Evolutionary conservation across 805 yeast genomes (phyloP).

Genomic region (Sungouiozyma ichnusensis): DNA sequence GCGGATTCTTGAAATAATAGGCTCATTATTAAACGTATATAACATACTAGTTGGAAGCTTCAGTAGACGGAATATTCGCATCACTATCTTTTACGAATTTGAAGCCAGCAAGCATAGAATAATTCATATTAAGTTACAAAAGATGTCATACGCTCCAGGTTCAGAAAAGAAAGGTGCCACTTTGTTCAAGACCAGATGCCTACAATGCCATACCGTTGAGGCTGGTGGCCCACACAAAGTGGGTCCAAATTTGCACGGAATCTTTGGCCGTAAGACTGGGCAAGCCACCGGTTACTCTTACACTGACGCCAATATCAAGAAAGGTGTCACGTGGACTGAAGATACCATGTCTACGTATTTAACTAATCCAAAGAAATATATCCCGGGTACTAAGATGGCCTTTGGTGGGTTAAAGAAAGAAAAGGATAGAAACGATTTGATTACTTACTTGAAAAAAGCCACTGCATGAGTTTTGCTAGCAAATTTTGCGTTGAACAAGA

Average conservation of each 20-base stretch:
- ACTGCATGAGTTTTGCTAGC: slow-evolving; percentile 35
- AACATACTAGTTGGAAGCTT: too few species aligned
- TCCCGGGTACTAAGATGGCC: slow-evolving; percentile 99
- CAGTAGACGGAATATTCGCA: too few species aligned
- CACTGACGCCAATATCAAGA: slow-evolving; percentile 97
- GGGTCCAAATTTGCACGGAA: slow-evolving; percentile 96
- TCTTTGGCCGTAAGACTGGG: slow-evolving; percentile 89
- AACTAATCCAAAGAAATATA: slow-evolving; percentile 99
- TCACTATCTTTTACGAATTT: neutral
- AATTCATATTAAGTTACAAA: neutral
- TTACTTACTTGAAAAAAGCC: slow-evolving; percentile 66
- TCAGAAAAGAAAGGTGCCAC: slow-evolving; percentile 89
- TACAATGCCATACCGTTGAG: slow-evolving; percentile 97
- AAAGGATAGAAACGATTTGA: slow-evolving; percentile 95
- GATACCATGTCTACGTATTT: slow-evolving; percentile 90
- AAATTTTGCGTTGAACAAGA: too few species aligned
- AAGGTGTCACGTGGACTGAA: slow-evolving; percentile 80
- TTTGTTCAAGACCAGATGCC: slow-evolving; percentile 96
- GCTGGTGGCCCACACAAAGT: slow-evolving; percentile 96
- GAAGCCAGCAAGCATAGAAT: neutral
- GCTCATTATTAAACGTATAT: neutral
- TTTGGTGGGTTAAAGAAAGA: slow-evolving; percentile 99
- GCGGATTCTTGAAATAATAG: neutral
- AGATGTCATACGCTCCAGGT: slow-evolving; percentile 1
- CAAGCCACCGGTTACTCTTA: slow-evolving; percentile 86